Base-by-base conservation (phyloP, 2,329 filamentous ascomycete genomes). In the Metarhizium sp. region DNA sequence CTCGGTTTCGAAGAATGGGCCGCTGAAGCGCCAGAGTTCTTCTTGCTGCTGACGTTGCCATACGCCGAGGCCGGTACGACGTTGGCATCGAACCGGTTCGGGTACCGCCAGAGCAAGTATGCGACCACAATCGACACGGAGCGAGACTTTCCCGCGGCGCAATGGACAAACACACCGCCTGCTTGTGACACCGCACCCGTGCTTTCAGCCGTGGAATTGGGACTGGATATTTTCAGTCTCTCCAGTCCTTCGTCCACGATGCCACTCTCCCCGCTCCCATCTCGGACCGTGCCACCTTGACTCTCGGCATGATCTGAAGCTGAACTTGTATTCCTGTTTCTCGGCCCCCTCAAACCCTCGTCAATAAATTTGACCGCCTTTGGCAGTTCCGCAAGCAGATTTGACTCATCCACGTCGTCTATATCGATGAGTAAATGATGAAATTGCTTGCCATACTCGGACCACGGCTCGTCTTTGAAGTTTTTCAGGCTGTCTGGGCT, bases 111-210 rank as follows among this genome's bases (percentile, higher is more conserved):
- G 60, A 97, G 86, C 52, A 97, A 77, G 71, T 92, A 97, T 58
- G 94, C 92, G 56, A 95, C 80, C 54, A 90, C 80, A 61, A 89
- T 82, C 36, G 90, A 86, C 61, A 92, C 88, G 50, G 92, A 97
- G 57, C 94, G 88, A 38, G 92, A 96, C 73, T 95, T 95, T 53
- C 94, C 94, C 85, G 96, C 96, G 25, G 91, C 92, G 78, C 94
- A 96, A 73, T 80, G 77, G 10, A 84, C 80, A 55, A 78, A 79
- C 32, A 84, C 79, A 14, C 72, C 78, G 32, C 73, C 73, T 59
- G 49, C 36, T 59, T 58, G 53, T 60, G 42, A 25, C 34, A 13
- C 10, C 13, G 30, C 25, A 10, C 11, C 36, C n/a, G 25, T 38
- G 10, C 30, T 29, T 20, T 32, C 29, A 34, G 7, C 48, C 29